These are phyloP conservation scores for Eimeria tenella DNA, from an alignment of 169 alveolate genomes.

Conservation along the genomic window DNA sequence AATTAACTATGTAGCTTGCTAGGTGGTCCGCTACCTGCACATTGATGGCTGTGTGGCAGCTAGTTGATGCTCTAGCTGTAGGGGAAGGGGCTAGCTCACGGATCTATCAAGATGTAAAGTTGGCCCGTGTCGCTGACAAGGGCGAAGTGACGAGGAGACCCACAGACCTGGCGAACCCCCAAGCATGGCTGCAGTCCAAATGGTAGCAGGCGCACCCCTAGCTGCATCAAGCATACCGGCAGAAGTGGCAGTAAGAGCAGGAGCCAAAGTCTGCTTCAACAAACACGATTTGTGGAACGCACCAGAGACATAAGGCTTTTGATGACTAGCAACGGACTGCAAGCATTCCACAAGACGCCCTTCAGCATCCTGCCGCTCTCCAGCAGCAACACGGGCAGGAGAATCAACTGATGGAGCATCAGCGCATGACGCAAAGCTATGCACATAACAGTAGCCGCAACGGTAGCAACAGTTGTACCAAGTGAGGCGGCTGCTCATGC, in stretches of 20 bases:
- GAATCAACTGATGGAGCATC: no score
- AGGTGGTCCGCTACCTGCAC: background rate
- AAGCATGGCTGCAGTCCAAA: conserved; percentile 22
- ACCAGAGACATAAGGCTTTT: background rate
- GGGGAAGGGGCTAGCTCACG: background rate
- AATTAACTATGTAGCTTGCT: background rate
- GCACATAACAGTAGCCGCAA: background rate
- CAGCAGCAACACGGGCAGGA: no score
- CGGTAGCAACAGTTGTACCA: background rate
- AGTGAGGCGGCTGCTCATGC: background rate
- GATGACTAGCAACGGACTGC: no score
- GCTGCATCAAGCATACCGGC: background rate
- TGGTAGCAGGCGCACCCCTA: conserved; percentile 23
- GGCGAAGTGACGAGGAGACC: background rate
- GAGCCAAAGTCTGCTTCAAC: background rate
- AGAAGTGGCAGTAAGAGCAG: conserved; percentile 2
- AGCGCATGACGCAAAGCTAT: no score
- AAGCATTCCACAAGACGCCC: no score
- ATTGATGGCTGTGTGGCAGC: background rate
- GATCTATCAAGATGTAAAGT: background rate
- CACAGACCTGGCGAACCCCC: conserved; percentile 4
- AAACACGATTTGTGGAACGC: background rate
- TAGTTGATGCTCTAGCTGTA: background rate
- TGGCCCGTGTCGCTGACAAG: conserved; percentile 3
- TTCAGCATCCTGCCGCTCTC: no score